Evolutionary conservation across 306 rosid species (phyloP), one percentile per base, ranked within the genome.

Genomic region (Dalbergia cochinchinensis): DNA sequence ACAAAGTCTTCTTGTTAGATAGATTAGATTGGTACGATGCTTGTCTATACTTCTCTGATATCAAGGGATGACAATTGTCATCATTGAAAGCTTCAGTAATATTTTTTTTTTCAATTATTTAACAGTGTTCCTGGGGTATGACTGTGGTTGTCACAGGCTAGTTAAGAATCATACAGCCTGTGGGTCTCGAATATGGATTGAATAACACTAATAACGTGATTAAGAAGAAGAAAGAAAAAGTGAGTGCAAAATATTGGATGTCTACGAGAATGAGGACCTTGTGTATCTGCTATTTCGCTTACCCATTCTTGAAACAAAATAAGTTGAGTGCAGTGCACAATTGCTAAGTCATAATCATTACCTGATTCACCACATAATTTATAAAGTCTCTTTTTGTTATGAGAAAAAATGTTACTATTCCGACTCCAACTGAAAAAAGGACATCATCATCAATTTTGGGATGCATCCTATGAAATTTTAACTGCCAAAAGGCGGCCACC

Each of bases 401-500:
- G 14, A 42, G 68, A 57, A 58, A 59, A 76, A 59, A 65, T 58
- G 47, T 19, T 44, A 45, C 50, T 53, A 45, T 59, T 78, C 70
- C 64, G 64, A 66, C 61, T 59, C 42, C 74, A 78, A 22, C 44
- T 19, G 8, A 3, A 72, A 69, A 66, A 26, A 50, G 67, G 72
- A 73, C 70, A 71, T 19, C 58, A 74, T 11, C 69, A 44, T 69
- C 58, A 75, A 44, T 31, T 39, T 73, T 33, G 64, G 39, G 69
- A 78, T 69, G 71, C 60, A 26, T 55, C 73, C 71, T 47, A 19
- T 47, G 39, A 58, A 37, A 9, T 50, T 61, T 45, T 66, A 53
- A 53, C 63, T 44, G 57, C 48, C 53, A n/a, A 60, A 66, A 69
- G 47, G 73, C 50, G 18, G 74, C 62, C 64, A 71, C 78, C 50